A percentile compares a stretch with the other conserved stretches of the same genome.
These are phyloP conservation scores for Xylariomycetidae sp. DNA, from an alignment of 2,329 filamentous ascomycete genomes.

Conservation along the genomic window DNA sequence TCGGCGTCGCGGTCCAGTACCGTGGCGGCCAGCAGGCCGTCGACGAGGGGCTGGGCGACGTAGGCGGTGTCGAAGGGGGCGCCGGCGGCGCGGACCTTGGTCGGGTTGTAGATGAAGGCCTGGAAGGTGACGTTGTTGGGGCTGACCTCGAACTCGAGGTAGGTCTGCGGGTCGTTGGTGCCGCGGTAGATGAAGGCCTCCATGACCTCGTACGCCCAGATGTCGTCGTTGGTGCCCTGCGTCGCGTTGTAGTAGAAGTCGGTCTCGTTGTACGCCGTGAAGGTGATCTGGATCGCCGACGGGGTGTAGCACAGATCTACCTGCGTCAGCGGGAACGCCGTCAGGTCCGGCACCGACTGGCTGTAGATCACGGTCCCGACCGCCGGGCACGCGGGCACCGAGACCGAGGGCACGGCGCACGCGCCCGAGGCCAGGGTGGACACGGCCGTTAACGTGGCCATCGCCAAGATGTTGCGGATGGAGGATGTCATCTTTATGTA, in stretches of 20 bases:
- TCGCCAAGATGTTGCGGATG: too few species aligned
- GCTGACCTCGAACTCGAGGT: conserved; percentile 47
- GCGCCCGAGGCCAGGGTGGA: conserved; percentile 10
- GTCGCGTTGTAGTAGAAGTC: conserved; percentile 41
- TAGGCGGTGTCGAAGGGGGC: conserved; percentile 41
- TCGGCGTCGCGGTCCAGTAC: conserved; percentile 29
- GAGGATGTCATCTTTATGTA: too few species aligned
- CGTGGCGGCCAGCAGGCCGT: conserved; percentile 38
- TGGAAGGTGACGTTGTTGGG: conserved; percentile 49
- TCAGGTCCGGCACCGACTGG: conserved; percentile 37
- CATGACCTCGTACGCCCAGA: conserved; percentile 48
- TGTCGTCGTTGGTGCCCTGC: conserved; percentile 40
- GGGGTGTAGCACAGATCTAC: conserved; percentile 44
- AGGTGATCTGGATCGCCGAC: conserved; percentile 34
- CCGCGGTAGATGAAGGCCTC: conserved; percentile 45
- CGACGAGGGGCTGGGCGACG: conserved; percentile 32
- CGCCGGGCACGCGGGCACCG: conserved; percentile 35
- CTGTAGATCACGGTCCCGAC: conserved; percentile 33
- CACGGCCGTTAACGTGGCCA: conserved; percentile 11
- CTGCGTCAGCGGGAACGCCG: conserved; percentile 37
- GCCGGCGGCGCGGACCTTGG: conserved; percentile 36
- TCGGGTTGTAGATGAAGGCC: conserved; percentile 46
- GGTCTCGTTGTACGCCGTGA: conserved; percentile 41
- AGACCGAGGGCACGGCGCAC: conserved; percentile 19
- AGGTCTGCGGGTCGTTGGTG: conserved; percentile 40